Conservation (phyloP, 2,329 filamentous ascomycete genomes). For the Dothideomycetes sp. region DNA sequence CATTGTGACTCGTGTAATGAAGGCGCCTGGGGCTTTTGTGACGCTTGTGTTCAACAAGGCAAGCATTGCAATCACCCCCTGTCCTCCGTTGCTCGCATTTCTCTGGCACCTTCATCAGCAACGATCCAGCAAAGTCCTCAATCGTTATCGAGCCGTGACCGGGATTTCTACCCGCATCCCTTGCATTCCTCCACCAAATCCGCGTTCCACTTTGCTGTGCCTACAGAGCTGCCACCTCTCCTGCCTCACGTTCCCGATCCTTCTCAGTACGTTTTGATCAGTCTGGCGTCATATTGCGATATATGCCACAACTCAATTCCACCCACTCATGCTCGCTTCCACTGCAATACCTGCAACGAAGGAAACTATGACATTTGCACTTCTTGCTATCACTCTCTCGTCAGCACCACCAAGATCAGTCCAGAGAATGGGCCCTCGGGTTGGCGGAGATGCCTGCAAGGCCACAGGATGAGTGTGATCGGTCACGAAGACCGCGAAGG, state of each 20-base stretch:
- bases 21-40: slow-evolving; percentile 92
- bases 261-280: slow-evolving; percentile 38
- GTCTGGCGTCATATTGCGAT: slow-evolving; percentile 69
- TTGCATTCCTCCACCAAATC: slow-evolving; percentile 15
- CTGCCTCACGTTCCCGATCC: slow-evolving; percentile 31
- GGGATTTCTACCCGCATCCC: slow-evolving; percentile 7
- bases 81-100: slow-evolving; percentile 49
- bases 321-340: slow-evolving; percentile 60
- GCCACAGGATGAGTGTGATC: slow-evolving; percentile 77
- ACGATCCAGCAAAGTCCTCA: not conserved
- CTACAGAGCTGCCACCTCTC: not conserved
- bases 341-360: slow-evolving; percentile 66
- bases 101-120: not conserved
- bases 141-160: not conserved
- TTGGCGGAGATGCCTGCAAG: slow-evolving; percentile 68
- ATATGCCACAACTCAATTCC: slow-evolving; percentile 66
- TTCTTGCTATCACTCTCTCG: slow-evolving; percentile 63
- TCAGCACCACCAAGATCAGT: slow-evolving; percentile 55
- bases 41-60: slow-evolving; percentile 74
- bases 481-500: slow-evolving; percentile 62
- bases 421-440: slow-evolving; percentile 67
- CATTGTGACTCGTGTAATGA: slow-evolving; percentile 79
- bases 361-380: slow-evolving; percentile 86
- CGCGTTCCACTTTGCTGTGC: slow-evolving; percentile 14
- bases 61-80: slow-evolving; percentile 73